Evolutionary conservation across 2,329 filamentous ascomycete species (phyloP), one percentile per base, ranked within the genome.

Genomic region (Verticillium dahliae): DNA sequence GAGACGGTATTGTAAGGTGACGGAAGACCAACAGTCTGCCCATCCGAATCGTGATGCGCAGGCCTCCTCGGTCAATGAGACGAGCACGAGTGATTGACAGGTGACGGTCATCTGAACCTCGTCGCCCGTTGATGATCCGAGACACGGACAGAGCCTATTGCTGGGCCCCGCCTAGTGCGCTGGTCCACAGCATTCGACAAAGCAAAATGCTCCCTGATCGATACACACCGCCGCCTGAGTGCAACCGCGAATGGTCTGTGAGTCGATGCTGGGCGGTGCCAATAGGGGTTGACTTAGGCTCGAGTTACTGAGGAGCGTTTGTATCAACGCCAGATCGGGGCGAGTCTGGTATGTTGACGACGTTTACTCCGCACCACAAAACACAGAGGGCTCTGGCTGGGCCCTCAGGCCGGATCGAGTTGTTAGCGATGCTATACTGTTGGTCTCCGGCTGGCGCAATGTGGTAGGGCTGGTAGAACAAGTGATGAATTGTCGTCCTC

Each of bases 101-200:
- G 39, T 41, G 15, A 14, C 6, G 13, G 13, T 41, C 45, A 18
- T 11, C 7, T 3, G 15, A 13, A 10, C 18, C 10, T 22, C 10
- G 45, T 52, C 10, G 45, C 18, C 45, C 10, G n/a, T 27, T 22
- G 55, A 38, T 37, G 38, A 58, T 50, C 39, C 57, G 57, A 52
- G 57, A 58, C 57, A 58, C 57, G 57, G 57, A 6, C 35, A 58
- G 39, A 58, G 57, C 57, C 57, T 58, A 58, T 50, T 45, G 57
- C 38, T 27, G 39, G 57, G 22, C 13, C 27, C 31, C 31, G 31
- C 22, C 13, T 9, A 37, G 55, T 37, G n/a, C 33, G 27, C 38
- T 41, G 27, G 39, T 58, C 37, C 57, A 58, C 57, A 50, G 27
- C 57, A 58, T 58, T 13, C 39, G 27, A n/a, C 27, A 33, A 41